These are phyloP conservation scores for Boletus rubescentipes DNA, from an alignment of 768 basidiomycete species.

Conservation along the genomic window DNA sequence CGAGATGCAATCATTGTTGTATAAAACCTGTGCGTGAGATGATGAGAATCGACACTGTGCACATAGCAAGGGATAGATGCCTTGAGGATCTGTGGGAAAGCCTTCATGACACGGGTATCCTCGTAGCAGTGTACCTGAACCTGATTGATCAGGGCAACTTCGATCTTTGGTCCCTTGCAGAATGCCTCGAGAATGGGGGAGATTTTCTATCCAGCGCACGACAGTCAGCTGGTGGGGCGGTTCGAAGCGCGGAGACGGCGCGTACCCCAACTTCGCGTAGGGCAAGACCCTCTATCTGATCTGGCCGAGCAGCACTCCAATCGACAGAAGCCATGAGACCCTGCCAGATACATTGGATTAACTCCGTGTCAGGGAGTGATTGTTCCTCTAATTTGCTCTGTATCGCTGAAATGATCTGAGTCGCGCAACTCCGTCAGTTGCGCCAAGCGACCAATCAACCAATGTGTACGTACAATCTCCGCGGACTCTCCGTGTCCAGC, in stretches of 20 bases:
- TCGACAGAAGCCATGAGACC: slow-evolving; percentile 87
- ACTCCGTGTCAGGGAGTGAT: slow-evolving; percentile 81
- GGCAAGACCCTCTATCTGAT: slow-evolving; percentile 90
- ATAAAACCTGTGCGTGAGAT: slow-evolving; percentile 65
- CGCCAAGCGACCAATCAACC: background rate
- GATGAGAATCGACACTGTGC: slow-evolving; percentile 6
- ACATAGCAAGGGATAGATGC: slow-evolving; percentile 33
- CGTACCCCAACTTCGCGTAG: slow-evolving; percentile 84
- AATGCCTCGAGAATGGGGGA: slow-evolving; percentile 88
- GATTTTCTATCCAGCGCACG: slow-evolving; percentile 59
- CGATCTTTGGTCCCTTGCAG: slow-evolving; percentile 81
- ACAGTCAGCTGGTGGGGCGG: background rate
- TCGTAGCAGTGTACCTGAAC: slow-evolving; percentile 97
- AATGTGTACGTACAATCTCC: slow-evolving; percentile 54
- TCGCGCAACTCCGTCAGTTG: slow-evolving; percentile 12
- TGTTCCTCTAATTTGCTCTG: slow-evolving; percentile 71
- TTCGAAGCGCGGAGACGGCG: slow-evolving; percentile 7
- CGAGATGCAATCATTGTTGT: slow-evolving; percentile 93
- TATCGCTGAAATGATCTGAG: slow-evolving; percentile 74
- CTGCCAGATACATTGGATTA: slow-evolving; percentile 89
- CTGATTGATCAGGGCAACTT: slow-evolving; percentile 92
- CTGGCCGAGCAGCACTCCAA: slow-evolving; percentile 84
- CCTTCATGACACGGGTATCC: slow-evolving; percentile 91
- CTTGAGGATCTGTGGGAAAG: slow-evolving; percentile 95
- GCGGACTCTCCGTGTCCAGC: slow-evolving; percentile 66